Evolutionary conservation across 2,329 filamentous ascomycete genomes (phyloP).

Genomic region (Penicillium griseofulvum): DNA sequence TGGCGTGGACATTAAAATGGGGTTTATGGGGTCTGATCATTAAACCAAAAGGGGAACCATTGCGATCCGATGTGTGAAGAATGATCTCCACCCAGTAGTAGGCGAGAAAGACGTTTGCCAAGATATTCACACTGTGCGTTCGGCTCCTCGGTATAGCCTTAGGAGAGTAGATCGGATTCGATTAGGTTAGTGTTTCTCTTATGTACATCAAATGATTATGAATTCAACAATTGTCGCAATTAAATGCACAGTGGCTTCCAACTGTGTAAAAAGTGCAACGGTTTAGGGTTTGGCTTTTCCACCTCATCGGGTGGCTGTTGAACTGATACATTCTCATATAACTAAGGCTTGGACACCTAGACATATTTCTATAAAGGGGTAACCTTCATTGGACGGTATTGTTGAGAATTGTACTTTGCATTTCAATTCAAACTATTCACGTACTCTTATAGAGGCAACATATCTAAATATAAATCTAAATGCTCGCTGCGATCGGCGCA

Average conservation of each 20-base stretch:
- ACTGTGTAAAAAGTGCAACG: too few relatives aligned
- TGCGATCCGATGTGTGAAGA: not conserved
- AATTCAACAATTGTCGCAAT: not conserved
- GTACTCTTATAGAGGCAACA: not conserved
- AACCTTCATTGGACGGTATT: not conserved
- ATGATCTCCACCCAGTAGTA: conserved; percentile 2
- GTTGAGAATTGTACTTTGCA: not conserved
- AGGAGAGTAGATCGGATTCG: not conserved
- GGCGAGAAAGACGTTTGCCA: not conserved
- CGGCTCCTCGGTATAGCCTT: not conserved
- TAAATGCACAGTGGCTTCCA: not conserved
- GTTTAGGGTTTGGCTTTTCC: not conserved
- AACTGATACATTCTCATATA: not conserved
- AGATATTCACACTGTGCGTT: not conserved
- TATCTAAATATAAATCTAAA: conserved; percentile 13
- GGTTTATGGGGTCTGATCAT: not conserved
- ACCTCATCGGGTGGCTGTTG: not conserved
- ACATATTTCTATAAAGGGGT: not conserved
- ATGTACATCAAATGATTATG: not conserved
- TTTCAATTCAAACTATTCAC: not conserved
- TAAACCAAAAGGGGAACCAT: conserved; percentile 4
- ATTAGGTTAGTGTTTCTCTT: not conserved
- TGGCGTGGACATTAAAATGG: not conserved
- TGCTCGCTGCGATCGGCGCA: conserved; percentile 32
- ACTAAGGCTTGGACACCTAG: not conserved